Percentiles rank a stretch among this genome's conserved stretches.
These are phyloP conservation scores for Venturia effusa DNA, from an alignment of 2,329 filamentous ascomycete species.

Conservation along the genomic window DNA sequence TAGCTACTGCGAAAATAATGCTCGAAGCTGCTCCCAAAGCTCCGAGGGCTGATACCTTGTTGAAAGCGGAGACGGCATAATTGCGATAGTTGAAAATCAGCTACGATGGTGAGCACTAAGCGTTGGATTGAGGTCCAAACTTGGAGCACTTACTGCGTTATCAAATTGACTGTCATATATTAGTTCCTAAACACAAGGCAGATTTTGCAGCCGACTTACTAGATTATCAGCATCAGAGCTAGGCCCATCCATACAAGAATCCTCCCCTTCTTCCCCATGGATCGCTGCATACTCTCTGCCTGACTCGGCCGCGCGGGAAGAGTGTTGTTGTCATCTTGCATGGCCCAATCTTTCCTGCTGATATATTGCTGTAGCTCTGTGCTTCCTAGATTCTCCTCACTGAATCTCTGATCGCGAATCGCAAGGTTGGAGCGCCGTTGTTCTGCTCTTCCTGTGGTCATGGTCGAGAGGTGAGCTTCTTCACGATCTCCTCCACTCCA, in stretches of 20 bases:
- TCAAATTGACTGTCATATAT: neutral
- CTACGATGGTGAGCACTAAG: constrained; percentile 21
- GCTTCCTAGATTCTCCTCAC: neutral
- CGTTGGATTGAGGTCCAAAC: constrained; percentile 24
- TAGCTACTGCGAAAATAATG: constrained; percentile 29
- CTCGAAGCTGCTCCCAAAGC: constrained; percentile 27
- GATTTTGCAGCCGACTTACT: constrained; percentile 10
- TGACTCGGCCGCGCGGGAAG: neutral
- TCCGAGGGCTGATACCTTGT: constrained; percentile 24
- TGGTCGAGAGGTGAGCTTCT: neutral
- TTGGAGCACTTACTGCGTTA: neutral
- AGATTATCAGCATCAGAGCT: constrained; percentile 14
- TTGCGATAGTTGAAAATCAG: constrained; percentile 25
- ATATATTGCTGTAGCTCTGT: neutral
- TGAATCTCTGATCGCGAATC: neutral
- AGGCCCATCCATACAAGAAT: constrained; percentile 1
- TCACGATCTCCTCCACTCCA: neutral
- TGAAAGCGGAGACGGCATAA: constrained; percentile 31
- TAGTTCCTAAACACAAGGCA: neutral
- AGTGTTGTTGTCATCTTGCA: neutral
- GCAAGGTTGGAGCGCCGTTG: neutral
- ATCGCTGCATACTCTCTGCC: neutral
- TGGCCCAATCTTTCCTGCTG: neutral
- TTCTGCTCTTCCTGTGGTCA: neutral
- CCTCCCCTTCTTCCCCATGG: neutral